Conservation (phyloP, 345 rosid genomes). For the Citrus unshiu region DNA sequence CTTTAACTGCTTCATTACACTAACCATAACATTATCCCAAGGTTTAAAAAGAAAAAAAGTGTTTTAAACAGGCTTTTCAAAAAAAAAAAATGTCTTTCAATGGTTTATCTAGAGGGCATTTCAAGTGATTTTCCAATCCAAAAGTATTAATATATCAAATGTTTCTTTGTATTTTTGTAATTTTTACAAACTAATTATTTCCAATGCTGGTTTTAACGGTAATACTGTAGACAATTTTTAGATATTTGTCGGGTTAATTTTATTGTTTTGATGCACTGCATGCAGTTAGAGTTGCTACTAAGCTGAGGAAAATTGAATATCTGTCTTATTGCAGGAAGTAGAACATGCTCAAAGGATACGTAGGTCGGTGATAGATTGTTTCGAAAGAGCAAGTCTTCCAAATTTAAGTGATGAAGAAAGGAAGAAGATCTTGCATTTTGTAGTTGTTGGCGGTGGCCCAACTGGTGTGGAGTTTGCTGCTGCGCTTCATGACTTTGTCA, state of each 20-base stretch:
- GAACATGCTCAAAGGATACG: constrained; percentile 75
- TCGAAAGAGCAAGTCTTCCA: constrained; percentile 72
- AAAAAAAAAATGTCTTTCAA: neutral
- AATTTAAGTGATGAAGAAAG: constrained; percentile 62
- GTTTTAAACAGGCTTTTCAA: no score
- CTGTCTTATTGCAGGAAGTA: constrained; percentile 43
- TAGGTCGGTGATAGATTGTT: constrained; percentile 58
- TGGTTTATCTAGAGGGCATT: neutral
- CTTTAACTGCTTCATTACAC: neutral
- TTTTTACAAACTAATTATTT: no score
- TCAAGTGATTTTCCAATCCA: neutral
- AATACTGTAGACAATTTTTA: neutral
- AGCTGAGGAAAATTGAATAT: neutral
- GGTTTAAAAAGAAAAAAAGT: no score
- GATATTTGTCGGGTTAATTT: no score
- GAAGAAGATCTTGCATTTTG: constrained; percentile 71
- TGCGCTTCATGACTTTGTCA: constrained; percentile 68
- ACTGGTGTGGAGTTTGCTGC: constrained; percentile 91
- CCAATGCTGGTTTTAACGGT: neutral
- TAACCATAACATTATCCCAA: no score
- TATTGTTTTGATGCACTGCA: neutral
- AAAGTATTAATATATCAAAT: neutral
- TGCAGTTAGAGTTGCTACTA: neutral
- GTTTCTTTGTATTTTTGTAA: neutral
- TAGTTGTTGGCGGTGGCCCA: constrained; percentile 90